Conservation (phyloP, 257 asterid genomes). For the Lantana camara region DNA sequence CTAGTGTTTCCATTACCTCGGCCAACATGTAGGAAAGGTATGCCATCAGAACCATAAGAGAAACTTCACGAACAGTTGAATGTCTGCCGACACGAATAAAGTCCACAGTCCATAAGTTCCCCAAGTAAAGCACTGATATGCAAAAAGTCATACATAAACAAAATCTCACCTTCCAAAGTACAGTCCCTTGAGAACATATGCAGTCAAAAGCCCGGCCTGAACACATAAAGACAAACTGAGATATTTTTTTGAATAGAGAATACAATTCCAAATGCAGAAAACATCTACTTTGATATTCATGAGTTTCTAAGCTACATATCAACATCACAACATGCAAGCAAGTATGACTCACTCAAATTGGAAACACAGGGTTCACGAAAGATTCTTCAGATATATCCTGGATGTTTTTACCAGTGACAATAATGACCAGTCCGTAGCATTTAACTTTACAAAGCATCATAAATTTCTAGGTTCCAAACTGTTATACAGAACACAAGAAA, state of each 20-base stretch:
- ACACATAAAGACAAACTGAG: constrained; percentile 26
- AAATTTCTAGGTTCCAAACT: neutral
- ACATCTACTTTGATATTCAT: neutral
- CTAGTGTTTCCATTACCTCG: constrained; percentile 56
- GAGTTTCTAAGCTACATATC: neutral
- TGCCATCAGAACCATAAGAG: constrained; percentile 87
- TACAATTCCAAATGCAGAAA: neutral
- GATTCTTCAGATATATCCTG: neutral
- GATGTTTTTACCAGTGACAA: neutral
- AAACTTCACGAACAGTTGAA: constrained; percentile 82
- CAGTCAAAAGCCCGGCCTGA: constrained; percentile 87
- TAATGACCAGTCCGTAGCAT: too few species aligned
- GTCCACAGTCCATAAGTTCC: constrained; percentile 8
- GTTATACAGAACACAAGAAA: neutral
- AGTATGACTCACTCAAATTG: neutral
- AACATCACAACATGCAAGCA: neutral
- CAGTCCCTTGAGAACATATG: constrained; percentile 73
- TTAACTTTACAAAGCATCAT: neutral
- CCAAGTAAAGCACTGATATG: neutral
- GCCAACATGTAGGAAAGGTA: constrained; percentile 97
- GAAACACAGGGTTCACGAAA: neutral
- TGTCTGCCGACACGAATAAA: constrained; percentile 58
- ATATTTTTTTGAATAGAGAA: constrained; percentile 11
- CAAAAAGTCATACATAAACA: neutral
- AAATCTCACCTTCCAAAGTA: constrained; percentile 74